Conservation (phyloP, 495 filamentous ascomycete species). For the Talaromyces thailandensis region DNA sequence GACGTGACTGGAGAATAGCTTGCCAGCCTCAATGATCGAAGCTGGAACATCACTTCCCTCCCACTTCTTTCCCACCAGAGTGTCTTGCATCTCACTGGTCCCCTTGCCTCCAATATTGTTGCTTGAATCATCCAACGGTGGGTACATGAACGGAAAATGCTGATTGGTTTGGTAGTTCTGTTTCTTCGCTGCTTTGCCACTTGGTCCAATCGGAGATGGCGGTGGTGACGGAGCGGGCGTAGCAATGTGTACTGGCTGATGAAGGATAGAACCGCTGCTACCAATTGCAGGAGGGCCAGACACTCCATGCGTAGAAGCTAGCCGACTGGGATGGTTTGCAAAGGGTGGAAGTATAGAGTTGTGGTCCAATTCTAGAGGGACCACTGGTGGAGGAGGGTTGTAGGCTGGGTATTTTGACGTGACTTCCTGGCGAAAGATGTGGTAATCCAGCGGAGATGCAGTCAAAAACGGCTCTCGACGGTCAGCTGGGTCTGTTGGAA, state of each 20-base stretch:
- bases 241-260: constrained; percentile 95
- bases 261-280: constrained; percentile 69
- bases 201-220: constrained; percentile 76
- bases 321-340: constrained; percentile 58
- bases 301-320: constrained; percentile 27
- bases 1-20: constrained; percentile 80
- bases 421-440: constrained; percentile 92
- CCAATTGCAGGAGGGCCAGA: constrained; percentile 31
- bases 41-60: constrained; percentile 84
- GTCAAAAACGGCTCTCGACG: constrained; percentile 56
- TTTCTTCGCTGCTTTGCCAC: constrained; percentile 92
- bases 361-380: constrained; percentile 82
- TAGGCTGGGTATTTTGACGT: constrained; percentile 99
- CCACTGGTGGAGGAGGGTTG: constrained; percentile 71
- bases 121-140: constrained; percentile 72
- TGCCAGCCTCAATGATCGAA: constrained; percentile 91
- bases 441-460: constrained; percentile 91
- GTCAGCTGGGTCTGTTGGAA: constrained; percentile 20
- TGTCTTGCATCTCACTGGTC: constrained; percentile 62
- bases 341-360: constrained; percentile 84
- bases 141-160: constrained; percentile 96
- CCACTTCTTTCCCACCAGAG: constrained; percentile 72
- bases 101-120: constrained; percentile 85
- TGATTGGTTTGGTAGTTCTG: constrained; percentile 99
- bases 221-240: constrained; percentile 96